Evolutionary conservation across 1,139 yeast genomes (phyloP).

Genomic region (Candida dubliniensis): DNA sequence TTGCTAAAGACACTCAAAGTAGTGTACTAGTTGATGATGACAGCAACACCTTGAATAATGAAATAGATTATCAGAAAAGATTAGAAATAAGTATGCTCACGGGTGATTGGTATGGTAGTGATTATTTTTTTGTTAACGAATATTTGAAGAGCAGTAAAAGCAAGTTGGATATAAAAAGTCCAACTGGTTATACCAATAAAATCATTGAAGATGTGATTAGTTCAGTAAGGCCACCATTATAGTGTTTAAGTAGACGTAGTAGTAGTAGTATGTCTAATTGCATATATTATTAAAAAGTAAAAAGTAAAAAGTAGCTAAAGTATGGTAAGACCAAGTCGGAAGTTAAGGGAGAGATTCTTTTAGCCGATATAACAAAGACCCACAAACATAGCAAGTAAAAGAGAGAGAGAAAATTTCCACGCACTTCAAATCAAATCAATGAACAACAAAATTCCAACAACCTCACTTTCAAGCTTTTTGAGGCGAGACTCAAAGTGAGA

Average conservation of each 20-base stretch:
- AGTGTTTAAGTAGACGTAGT: constrained; percentile 2
- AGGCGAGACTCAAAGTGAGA: not conserved
- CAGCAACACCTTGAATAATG: not conserved
- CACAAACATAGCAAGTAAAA: too few species aligned
- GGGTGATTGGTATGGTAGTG: constrained; percentile 51
- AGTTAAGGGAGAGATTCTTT: not conserved
- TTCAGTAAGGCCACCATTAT: constrained; percentile 43
- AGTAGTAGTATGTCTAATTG: too few species aligned
- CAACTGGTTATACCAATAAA: constrained; percentile 36
- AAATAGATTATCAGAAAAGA: constrained; percentile 18
- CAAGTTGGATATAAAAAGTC: constrained; percentile 22
- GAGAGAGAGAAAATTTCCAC: too few species aligned
- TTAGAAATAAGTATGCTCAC: constrained; percentile 37
- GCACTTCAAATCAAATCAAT: too few species aligned
- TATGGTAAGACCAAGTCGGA: not conserved
- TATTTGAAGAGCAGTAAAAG: constrained; percentile 27
- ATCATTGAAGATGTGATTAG: constrained; percentile 40
- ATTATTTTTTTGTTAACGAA: constrained; percentile 35
- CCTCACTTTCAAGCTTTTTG: too few species aligned
- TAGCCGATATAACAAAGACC: too few species aligned
- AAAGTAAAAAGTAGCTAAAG: too few species aligned
- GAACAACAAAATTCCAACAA: not conserved
- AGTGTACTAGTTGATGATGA: constrained; percentile 13
- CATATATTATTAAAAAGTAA: too few species aligned
- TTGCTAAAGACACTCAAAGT: constrained; percentile 7